Conservation (phyloP, 768 basidiomycete genomes). For the Pseudohyphozyma bogoriensis region DNA sequence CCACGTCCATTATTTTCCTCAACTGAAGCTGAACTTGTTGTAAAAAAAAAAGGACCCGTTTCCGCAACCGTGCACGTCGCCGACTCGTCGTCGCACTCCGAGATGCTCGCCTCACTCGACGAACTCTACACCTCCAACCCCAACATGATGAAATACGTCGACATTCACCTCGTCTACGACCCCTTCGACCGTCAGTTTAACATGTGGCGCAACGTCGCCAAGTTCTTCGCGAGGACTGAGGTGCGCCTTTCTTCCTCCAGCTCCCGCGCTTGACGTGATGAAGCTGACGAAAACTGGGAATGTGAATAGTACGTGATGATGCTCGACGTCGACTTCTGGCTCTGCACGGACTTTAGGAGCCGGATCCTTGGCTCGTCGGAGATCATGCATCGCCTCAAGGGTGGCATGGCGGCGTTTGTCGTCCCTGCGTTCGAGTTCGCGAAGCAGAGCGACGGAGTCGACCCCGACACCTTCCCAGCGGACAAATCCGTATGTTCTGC, state of each 20-base stretch:
- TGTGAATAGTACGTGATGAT: constrained; percentile 63
- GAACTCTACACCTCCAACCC: constrained; percentile 57
- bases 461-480: constrained; percentile 53
- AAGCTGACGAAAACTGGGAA: not conserved
- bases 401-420: constrained; percentile 60
- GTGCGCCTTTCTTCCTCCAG: not conserved
- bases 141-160: constrained; percentile 58
- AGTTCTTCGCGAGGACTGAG: constrained; percentile 70
- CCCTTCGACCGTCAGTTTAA: constrained; percentile 70
- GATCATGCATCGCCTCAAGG: constrained; percentile 44
- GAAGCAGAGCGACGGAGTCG: constrained; percentile 53
- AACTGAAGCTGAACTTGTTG: not conserved
- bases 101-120: constrained; percentile 55
- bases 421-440: constrained; percentile 76
- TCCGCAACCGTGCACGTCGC: constrained; percentile 72
- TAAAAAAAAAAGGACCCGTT: constrained; percentile 82
- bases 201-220: constrained; percentile 77
- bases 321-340: constrained; percentile 79
- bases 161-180: constrained; percentile 77
- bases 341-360: constrained; percentile 68
- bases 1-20: no score
- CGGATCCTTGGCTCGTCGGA: constrained; percentile 45
- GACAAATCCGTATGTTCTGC: constrained; percentile 52
- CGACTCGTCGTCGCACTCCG: constrained; percentile 36
- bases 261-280: not conserved